phyloP scores from a whole-genome alignment of 2,329 filamentous ascomycete genomes.

The Ophiostoma quercus region DNA sequence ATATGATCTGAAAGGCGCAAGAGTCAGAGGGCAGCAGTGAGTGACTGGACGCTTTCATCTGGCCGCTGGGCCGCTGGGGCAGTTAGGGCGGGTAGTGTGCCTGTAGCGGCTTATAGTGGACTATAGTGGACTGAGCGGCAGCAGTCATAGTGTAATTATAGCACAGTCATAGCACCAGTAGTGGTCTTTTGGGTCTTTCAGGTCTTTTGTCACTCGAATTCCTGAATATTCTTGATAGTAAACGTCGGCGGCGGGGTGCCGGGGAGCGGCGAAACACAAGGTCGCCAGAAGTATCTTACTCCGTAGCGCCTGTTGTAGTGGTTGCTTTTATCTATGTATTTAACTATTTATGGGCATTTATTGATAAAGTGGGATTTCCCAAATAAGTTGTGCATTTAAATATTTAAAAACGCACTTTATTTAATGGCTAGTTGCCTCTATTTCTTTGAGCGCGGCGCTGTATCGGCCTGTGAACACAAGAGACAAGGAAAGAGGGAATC shows the following conservation, averaged over 20 bases:
- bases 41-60: not conserved
- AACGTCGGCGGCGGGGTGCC: constrained; percentile 22
- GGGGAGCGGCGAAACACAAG: constrained; percentile 23
- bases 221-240: too few species aligned
- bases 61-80: not conserved
- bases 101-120: not conserved
- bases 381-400: not conserved
- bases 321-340: constrained; percentile 18
- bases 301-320: not conserved
- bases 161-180: not conserved
- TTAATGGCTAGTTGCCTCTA: constrained; percentile 16
- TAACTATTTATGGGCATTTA: constrained; percentile 20
- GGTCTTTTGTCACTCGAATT: too few species aligned
- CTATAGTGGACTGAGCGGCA: not conserved
- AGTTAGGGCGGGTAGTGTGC: too few species aligned
- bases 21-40: constrained; percentile 4
- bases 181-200: not conserved
- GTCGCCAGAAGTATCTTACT: not conserved
- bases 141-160: not conserved
- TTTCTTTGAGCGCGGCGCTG: constrained; percentile 17
- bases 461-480: constrained; percentile 22
- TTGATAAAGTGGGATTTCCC: not conserved
- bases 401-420: not conserved
- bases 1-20: constrained; percentile 8
- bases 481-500: constrained; percentile 16